phyloP scores from a whole-genome alignment of 2,329 filamentous ascomycete genomes.

The Rhexocercosporidium sp. region DNA sequence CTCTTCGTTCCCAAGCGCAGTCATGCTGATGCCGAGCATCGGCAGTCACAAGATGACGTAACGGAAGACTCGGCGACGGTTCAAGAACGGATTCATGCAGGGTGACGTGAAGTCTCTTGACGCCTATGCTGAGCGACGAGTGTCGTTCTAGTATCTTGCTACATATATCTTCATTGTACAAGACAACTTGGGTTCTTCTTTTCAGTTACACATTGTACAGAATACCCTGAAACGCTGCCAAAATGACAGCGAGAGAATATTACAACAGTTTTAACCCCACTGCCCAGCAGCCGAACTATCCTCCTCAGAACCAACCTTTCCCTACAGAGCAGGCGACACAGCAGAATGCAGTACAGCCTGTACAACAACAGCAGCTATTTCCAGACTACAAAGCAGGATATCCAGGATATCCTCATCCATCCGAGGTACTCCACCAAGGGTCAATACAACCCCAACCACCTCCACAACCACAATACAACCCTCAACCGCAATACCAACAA shows the following conservation, averaged over 20 bases:
- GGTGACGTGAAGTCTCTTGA: constrained; percentile 9
- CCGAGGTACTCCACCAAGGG: background rate
- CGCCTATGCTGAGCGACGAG: constrained; percentile 8
- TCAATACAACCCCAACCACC: constrained; percentile 1
- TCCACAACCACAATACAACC: constrained; percentile 10
- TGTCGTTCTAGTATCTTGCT: constrained; percentile 1
- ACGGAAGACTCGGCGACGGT: background rate
- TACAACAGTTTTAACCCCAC: constrained; percentile 25
- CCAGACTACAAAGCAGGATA: constrained; percentile 9
- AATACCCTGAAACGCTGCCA: background rate
- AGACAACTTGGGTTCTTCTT: background rate
- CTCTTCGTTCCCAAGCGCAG: background rate
- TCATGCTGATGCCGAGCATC: constrained; percentile 5
- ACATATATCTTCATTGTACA: constrained; percentile 6
- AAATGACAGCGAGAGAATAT: constrained; percentile 33
- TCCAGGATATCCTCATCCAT: constrained; percentile 11
- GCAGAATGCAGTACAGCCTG: constrained; percentile 6
- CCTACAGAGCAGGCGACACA: constrained; percentile 1
- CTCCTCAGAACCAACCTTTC: constrained; percentile 17
- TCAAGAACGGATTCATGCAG: constrained; percentile 10
- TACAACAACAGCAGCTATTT: constrained; percentile 16
- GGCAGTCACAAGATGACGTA: constrained; percentile 3
- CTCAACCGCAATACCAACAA: constrained; percentile 9
- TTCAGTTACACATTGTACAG: background rate
- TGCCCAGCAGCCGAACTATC: constrained; percentile 8